Evolutionary conservation across 2,329 filamentous ascomycete genomes (phyloP).

Genomic region (Exophiala viscosa): DNA sequence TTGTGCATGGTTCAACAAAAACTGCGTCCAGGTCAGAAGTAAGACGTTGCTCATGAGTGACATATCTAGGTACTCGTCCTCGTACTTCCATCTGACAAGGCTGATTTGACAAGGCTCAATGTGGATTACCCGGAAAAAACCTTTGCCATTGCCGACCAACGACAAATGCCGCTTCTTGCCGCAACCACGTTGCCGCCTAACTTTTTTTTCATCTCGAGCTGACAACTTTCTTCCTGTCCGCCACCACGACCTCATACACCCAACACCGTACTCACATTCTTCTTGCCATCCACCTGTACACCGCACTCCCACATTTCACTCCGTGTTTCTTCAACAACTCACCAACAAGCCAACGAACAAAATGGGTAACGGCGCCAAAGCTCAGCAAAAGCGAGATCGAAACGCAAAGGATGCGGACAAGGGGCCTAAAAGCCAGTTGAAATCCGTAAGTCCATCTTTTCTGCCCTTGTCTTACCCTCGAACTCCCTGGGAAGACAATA

Average conservation of each 20-base stretch:
- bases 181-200: constrained; percentile 3
- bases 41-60: too few species aligned
- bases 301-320: not conserved
- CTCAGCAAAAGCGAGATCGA: constrained; percentile 69
- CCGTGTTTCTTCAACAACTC: not conserved
- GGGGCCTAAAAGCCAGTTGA: constrained; percentile 62
- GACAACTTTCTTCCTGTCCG: constrained; percentile 4
- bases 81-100: not conserved
- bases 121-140: not conserved
- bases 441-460: constrained; percentile 51
- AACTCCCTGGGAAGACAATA: too few species aligned
- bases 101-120: not conserved
- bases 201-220: not conserved
- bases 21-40: too few species aligned
- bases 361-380: constrained; percentile 54
- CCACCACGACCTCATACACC: not conserved
- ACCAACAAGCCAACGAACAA: not conserved
- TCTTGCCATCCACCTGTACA: not conserved
- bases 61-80: too few species aligned
- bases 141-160: not conserved
- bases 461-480: not conserved
- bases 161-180: not conserved
- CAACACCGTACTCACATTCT: not conserved
- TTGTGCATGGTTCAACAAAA: too few species aligned
- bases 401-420: constrained; percentile 60